phyloP scores from a whole-genome alignment of 2,329 filamentous ascomycete genomes.

The Ceratocystis cubensis region DNA sequence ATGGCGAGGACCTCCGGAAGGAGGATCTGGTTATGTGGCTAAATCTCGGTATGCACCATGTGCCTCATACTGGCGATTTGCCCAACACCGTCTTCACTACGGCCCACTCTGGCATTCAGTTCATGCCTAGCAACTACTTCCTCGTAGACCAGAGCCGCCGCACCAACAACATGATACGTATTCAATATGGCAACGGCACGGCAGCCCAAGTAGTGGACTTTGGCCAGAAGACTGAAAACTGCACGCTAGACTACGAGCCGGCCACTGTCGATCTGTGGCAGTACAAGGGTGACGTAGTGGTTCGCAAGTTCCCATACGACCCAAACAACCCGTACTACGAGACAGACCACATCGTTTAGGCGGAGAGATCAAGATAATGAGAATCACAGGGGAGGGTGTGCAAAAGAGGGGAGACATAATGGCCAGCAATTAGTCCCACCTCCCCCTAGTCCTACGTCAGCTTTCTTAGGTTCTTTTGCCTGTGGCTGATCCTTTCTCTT shows the following conservation, averaged over 20 bases:
- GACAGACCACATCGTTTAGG: conserved; percentile 20
- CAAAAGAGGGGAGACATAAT: background rate
- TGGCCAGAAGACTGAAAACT: conserved; percentile 27
- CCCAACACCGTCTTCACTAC: conserved; percentile 28
- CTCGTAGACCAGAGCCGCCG: conserved; percentile 23
- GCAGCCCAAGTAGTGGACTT: conserved; percentile 27
- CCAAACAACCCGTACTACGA: conserved; percentile 22
- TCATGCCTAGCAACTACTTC: conserved; percentile 28
- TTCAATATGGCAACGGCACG: conserved; percentile 30
- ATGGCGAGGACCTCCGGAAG: conserved; percentile 21
- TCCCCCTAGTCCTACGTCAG: background rate
- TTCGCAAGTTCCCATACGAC: conserved; percentile 22
- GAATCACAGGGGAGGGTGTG: background rate
- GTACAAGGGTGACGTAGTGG: conserved; percentile 26
- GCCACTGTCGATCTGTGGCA: conserved; percentile 26
- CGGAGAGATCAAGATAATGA: background rate
- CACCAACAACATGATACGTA: conserved; percentile 28
- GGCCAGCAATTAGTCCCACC: background rate
- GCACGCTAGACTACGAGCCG: conserved; percentile 26
- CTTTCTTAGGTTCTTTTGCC: background rate
- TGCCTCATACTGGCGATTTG: conserved; percentile 35
- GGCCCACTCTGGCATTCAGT: conserved; percentile 27
- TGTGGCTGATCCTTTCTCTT: background rate
- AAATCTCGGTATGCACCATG: conserved; percentile 44
- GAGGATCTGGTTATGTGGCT: conserved; percentile 39